These are phyloP conservation scores for Celoporthe dispersa DNA, from an alignment of 2,329 filamentous ascomycete genomes.

Conservation along the genomic window DNA sequence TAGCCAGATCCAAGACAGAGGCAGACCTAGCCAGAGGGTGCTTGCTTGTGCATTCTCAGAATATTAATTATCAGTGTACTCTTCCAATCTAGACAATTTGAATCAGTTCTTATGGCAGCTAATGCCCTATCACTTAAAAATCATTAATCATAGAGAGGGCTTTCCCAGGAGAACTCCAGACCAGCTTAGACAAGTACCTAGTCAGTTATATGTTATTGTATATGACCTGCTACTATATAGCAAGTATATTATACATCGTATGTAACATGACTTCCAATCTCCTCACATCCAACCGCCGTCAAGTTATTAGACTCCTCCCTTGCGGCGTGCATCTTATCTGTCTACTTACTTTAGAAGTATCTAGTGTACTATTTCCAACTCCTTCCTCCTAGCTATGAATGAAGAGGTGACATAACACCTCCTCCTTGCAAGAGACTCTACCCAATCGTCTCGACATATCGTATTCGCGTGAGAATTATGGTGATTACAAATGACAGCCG, in stretches of 20 bases:
- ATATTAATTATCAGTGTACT: no score
- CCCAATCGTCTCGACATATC: slow-evolving; percentile 8
- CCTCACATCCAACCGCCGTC: not conserved
- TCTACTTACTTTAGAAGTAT: not conserved
- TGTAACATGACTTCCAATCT: not conserved
- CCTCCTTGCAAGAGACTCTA: not conserved
- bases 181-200: not conserved
- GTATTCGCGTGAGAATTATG: slow-evolving; percentile 21
- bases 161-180: not conserved
- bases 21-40: no score
- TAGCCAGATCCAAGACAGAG: no score
- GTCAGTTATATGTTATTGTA: not conserved
- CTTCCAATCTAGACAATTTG: no score
- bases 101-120: no score
- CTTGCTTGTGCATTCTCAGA: no score
- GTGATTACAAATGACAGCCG: slow-evolving; percentile 13
- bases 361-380: not conserved
- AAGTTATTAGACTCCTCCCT: not conserved
- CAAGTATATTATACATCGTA: not conserved
- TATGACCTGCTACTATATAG: no score
- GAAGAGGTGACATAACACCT: not conserved
- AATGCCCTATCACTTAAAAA: no score
- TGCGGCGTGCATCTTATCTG: not conserved
- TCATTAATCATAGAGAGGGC: no score
- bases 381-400: not conserved